A percentile compares a stretch with the other conserved stretches of the same genome.
Conservation (phyloP, 768 basidiomycete species). For the Boletus coccyginus region DNA sequence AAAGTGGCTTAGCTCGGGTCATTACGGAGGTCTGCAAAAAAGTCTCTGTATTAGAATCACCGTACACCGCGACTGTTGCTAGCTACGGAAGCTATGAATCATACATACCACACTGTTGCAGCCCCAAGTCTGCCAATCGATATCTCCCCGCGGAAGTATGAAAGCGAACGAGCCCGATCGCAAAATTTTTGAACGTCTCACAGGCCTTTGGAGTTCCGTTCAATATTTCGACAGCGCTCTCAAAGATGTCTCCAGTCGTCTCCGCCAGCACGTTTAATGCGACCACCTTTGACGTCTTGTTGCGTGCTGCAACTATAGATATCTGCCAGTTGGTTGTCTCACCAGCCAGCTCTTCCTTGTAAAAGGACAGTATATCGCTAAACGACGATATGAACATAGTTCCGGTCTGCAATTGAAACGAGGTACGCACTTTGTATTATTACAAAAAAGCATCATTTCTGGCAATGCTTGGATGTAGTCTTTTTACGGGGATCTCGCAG, state of each 20-base stretch:
- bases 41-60: neutral
- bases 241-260: slow-evolving; percentile 19
- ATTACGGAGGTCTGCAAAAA: neutral
- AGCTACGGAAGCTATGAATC: neutral
- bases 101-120: neutral
- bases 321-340: slow-evolving; percentile 34
- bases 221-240: slow-evolving; percentile 19
- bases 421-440: slow-evolving; percentile 33
- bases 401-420: neutral
- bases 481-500: slow-evolving; percentile 23
- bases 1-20: slow-evolving; percentile 22
- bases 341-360: slow-evolving; percentile 34
- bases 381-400: neutral
- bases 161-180: slow-evolving; percentile 15
- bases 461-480: slow-evolving; percentile 36
- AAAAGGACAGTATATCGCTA: slow-evolving; percentile 38
- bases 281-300: slow-evolving; percentile 23
- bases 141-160: slow-evolving; percentile 19
- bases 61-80: neutral
- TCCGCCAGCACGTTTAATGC: slow-evolving; percentile 23
- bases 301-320: slow-evolving; percentile 26
- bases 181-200: slow-evolving; percentile 2
- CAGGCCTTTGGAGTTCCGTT: slow-evolving; percentile 1
- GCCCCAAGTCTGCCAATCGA: slow-evolving; percentile 2
- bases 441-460: slow-evolving; percentile 26